phyloP scores from a whole-genome alignment of 2,329 filamentous ascomycete genomes.

The Cordyceps cicadae region DNA sequence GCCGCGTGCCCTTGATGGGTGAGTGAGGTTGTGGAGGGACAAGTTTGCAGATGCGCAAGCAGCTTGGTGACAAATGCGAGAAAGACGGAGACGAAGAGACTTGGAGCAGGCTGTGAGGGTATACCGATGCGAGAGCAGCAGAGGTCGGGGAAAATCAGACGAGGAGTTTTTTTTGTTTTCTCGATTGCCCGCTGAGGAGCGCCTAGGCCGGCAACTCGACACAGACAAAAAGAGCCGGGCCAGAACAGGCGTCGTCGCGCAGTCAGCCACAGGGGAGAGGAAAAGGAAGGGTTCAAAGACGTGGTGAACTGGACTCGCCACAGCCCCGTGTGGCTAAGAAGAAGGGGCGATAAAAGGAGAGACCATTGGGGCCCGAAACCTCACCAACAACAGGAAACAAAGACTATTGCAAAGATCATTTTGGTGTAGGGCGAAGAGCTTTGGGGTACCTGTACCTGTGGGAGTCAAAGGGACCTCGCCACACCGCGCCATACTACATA shows the following conservation, averaged over 20 bases:
- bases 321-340: conserved; percentile 10
- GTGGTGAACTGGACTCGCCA: background rate
- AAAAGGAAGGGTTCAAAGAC: background rate
- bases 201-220: background rate
- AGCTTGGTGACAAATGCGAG: background rate
- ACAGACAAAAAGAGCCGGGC: background rate
- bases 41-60: background rate
- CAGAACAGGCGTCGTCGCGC: background rate
- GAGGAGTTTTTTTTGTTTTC: background rate
- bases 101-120: background rate
- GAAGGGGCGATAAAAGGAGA: background rate
- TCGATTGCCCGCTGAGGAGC: background rate
- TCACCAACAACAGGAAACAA: background rate
- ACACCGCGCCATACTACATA: background rate
- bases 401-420: background rate
- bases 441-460: background rate
- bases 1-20: background rate
- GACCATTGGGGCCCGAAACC: background rate
- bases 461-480: background rate
- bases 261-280: background rate
- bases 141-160: background rate
- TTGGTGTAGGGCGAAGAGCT: conserved; percentile 1
- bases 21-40: background rate
- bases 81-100: background rate
- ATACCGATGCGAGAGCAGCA: background rate